Evolutionary conservation across 1,139 yeast species (phyloP), one percentile per base, ranked within the genome.

Genomic region (Candida tropicalis): DNA sequence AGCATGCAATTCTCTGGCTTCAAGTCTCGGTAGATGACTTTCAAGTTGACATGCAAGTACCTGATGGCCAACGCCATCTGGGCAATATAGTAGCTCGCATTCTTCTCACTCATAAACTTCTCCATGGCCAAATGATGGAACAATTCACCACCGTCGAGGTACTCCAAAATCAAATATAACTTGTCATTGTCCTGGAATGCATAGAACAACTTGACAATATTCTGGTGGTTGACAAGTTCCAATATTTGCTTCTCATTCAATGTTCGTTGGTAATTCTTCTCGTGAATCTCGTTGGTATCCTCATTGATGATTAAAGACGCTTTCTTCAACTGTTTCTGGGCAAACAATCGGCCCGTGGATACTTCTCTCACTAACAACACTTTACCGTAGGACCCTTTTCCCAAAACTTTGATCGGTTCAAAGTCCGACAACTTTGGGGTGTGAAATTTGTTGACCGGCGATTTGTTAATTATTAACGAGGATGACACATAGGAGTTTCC

Each of bases 1-100:
- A 91, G 70, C 65, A 91, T 72, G 63, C 97, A 91, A 60, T 91
- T 91, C 59, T 91, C 98, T 0, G 98, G 98, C 62, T 91, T 91
- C 55, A 91, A 70, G 60, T 91, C 99, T 25, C 98, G 77, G 61
- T 90, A 91, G 12, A 90, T 95, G 5, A 91, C 89, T 26, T 96
- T 96, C 48, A 86, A 73, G 22, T 73, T 72, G 32, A 53, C 42
- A 59, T 93, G 98, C 40, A 91, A 69, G 63, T 91, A 95, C 46
- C 84, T 72, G 44, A 91, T 65, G 0, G 97, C 97, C 43, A 89
- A 70, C 4, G 89, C 77, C 72, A 89, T 86, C 59, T 91, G 97
- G 0, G 96, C 96, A 8, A 88, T 79, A 58, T 91, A 91, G 58
- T 83, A 84, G 2, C 95, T 77, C 0, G 96, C 87, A 38, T 83